Evolutionary conservation across 2,329 filamentous ascomycete genomes (phyloP).

Genomic region (Ceratocystis huliohia): DNA sequence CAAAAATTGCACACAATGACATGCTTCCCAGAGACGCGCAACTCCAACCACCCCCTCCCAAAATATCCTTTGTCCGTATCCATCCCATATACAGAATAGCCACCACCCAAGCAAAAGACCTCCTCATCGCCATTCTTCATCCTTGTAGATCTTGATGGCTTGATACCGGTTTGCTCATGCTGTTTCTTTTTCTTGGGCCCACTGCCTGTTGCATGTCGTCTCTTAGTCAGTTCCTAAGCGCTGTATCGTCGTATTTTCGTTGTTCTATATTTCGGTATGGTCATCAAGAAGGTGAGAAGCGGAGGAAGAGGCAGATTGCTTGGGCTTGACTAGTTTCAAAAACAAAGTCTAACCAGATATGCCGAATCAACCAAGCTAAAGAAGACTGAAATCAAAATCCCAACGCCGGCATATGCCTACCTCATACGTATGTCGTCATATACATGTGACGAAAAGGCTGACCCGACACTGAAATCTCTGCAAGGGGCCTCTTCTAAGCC

Average conservation of each 20-base stretch:
- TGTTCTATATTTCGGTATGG: not conserved
- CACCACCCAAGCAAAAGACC: slow-evolving; percentile 12
- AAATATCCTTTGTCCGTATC: slow-evolving; percentile 15
- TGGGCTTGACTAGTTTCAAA: slow-evolving; percentile 8
- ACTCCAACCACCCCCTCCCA: slow-evolving; percentile 15
- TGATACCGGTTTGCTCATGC: slow-evolving; percentile 3
- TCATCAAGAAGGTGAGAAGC: slow-evolving; percentile 1
- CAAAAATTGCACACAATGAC: slow-evolving; percentile 17
- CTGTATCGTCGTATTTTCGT: slow-evolving; percentile 1
- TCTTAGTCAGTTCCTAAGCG: not conserved
- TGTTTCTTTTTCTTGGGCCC: not conserved
- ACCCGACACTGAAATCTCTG: slow-evolving; percentile 8
- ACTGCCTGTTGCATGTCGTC: not conserved
- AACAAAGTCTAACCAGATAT: slow-evolving; percentile 10
- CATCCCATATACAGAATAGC: slow-evolving; percentile 17
- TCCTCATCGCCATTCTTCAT: not conserved
- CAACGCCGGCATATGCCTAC: slow-evolving; percentile 8
- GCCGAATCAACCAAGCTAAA: slow-evolving; percentile 3
- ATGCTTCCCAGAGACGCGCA: slow-evolving; percentile 19
- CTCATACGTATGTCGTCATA: slow-evolving; percentile 3
- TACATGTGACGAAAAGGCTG: not conserved
- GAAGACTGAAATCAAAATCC: slow-evolving; percentile 9
- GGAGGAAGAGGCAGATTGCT: not conserved
- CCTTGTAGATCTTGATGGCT: slow-evolving; percentile 5
- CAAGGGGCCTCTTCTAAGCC: not conserved